These are phyloP conservation scores for Pharus latifolius DNA, from an alignment of 176 grass and related monocot genomes.

Conservation along the genomic window DNA sequence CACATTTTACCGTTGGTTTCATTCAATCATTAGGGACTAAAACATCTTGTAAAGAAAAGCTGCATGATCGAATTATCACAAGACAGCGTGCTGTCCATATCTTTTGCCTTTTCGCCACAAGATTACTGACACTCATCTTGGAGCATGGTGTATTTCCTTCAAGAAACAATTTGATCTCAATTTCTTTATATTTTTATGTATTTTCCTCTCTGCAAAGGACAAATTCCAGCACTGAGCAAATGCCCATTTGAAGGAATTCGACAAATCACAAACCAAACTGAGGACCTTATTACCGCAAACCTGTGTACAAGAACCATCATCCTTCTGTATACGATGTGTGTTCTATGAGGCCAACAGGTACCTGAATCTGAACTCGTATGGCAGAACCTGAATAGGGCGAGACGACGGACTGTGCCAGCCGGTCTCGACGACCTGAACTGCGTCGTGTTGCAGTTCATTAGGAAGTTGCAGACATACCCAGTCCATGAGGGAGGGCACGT, in stretches of 20 bases:
- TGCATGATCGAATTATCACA: background rate
- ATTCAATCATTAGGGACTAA: no score
- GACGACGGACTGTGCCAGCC: background rate
- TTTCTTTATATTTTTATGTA: background rate
- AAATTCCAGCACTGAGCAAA: background rate
- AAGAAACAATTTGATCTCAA: background rate
- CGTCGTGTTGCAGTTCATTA: slow-evolving; percentile 23
- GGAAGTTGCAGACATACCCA: slow-evolving; percentile 73
- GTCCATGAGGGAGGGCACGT: slow-evolving; percentile 59
- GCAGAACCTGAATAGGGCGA: slow-evolving; percentile 28
- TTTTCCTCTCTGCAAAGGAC: slow-evolving; percentile 6
- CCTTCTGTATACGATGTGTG: background rate
- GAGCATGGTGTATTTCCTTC: background rate
- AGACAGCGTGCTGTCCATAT: background rate
- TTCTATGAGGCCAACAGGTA: slow-evolving; percentile 41
- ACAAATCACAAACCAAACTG: no score
- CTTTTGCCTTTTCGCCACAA: background rate
- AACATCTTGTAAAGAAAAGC: background rate
- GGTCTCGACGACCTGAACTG: slow-evolving; percentile 37
- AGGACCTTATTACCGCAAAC: background rate
- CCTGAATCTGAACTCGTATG: slow-evolving; percentile 81
- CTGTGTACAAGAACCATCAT: background rate
- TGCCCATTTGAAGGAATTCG: background rate
- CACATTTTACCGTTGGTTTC: no score
- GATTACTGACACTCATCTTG: background rate